Base-by-base conservation (phyloP, 331 rosid species). In the Malus hybrid region DNA sequence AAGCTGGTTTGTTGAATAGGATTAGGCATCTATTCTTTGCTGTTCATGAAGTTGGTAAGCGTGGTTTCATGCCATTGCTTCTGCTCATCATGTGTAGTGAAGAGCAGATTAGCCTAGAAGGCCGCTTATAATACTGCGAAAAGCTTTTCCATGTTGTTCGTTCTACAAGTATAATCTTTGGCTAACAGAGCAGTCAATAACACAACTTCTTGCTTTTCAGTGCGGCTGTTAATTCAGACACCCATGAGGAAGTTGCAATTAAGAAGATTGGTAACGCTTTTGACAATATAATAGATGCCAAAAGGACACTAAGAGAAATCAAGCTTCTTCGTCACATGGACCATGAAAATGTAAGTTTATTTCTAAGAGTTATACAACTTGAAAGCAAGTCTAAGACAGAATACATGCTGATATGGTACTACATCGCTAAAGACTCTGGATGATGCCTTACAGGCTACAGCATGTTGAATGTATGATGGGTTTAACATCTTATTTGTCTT, bases 201-300 rank as follows among this genome's bases (percentile, higher is more conserved):
- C 76, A 76, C 16, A 14, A 42, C 76, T 73, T 68, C 42, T 55
- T 77, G 78, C 32, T 78, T 75, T 84, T 66, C 81, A 94, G 99
- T 76, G 86, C 99, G 67, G 97, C 97, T 56, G 93, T 94, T 44
- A 88, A 94, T 82, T 83, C 97, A 59, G 96, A 94, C 16, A 90
- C 97, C 3, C 95, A 83, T 8, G 92, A 94, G 81, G 97, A 92
- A 84, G 91, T 94, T 72, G 99, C 99, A 75, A 92, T 94, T 65
- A 94, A 94, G 88, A 94, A 94, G 84, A 94, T 94, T 61, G 93
- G 88, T 31, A 92, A 90, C 68, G 86, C 99, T 6, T 94, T 94
- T 77, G 96, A 92, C 81, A 94, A 92, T 60, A 87, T 84, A 73
- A 84, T 87, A 56, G 97, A 94, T 83, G 97, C 97, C 75, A 94